phyloP scores from a whole-genome alignment of 2,329 filamentous ascomycete species.

The Lecanosticta acicola region DNA sequence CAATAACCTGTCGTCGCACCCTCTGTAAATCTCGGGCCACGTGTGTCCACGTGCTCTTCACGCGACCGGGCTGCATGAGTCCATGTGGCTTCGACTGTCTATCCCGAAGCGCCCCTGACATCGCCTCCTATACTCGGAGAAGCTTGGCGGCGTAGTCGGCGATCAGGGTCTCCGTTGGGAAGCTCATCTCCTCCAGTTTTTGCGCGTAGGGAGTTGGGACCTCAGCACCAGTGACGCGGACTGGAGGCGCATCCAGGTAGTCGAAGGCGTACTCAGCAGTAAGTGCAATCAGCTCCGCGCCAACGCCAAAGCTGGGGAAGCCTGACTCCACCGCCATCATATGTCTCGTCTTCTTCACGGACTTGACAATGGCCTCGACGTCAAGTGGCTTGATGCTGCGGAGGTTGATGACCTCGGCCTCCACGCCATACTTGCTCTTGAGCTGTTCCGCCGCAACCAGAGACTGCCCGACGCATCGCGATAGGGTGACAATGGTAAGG shows the following conservation, averaged over 20 bases:
- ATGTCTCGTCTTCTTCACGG: constrained; percentile 95
- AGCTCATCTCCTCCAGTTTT: constrained; percentile 89
- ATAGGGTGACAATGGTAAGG: constrained; percentile 89
- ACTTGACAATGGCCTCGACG: constrained; percentile 89
- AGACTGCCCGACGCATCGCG: constrained; percentile 90
- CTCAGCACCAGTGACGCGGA: constrained; percentile 92
- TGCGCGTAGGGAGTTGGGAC: constrained; percentile 93
- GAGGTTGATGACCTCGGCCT: constrained; percentile 95
- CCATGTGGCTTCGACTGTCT: neutral
- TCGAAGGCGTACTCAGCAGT: constrained; percentile 98
- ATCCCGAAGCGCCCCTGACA: neutral
- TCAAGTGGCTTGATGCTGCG: constrained; percentile 96
- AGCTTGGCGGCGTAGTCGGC: constrained; percentile 85
- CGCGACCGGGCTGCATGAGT: constrained; percentile 2
- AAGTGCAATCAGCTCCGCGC: constrained; percentile 85
- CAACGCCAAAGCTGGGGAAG: constrained; percentile 91
- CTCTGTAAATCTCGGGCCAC: neutral
- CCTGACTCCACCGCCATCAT: constrained; percentile 90
- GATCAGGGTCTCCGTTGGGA: constrained; percentile 86
- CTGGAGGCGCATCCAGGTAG: constrained; percentile 89
- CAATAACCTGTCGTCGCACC: constrained; percentile 15
- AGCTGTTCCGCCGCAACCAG: constrained; percentile 82
- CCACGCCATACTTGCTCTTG: constrained; percentile 93
- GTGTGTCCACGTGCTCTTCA: constrained; percentile 11
- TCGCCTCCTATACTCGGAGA: constrained; percentile 57